phyloP scores from a whole-genome alignment of 2,329 filamentous ascomycete species.

The Hypoxylon sp. region DNA sequence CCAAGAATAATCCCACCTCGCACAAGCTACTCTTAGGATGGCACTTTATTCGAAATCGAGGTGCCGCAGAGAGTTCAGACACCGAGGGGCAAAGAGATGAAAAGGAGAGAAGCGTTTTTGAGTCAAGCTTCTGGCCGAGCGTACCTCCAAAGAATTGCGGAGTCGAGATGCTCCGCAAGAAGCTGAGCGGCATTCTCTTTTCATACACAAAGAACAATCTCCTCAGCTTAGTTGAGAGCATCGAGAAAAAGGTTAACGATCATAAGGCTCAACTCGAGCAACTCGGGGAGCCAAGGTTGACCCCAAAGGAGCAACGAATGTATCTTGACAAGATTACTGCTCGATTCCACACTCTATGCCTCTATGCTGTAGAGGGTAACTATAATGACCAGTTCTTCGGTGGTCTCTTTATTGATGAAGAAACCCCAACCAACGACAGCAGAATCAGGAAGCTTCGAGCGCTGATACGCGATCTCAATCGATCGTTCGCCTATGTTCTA shows the following conservation, averaged over 20 bases:
- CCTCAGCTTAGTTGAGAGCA: conserved; percentile 50
- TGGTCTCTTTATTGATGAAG: conserved; percentile 32
- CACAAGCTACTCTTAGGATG: conserved; percentile 62
- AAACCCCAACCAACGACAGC: conserved; percentile 36
- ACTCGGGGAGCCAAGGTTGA: conserved; percentile 51
- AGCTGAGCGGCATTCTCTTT: conserved; percentile 57
- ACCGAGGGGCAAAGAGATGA: conserved; percentile 52
- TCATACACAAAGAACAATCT: conserved; percentile 52
- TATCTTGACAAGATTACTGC: conserved; percentile 57
- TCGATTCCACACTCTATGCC: conserved; percentile 57
- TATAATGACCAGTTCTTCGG: conserved; percentile 61
- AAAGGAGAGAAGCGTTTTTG: conserved; percentile 55
- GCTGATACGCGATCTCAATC: conserved; percentile 54
- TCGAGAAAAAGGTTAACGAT: conserved; percentile 44
- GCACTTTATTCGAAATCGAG: conserved; percentile 68
- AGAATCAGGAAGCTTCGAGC: conserved; percentile 52
- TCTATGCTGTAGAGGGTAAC: conserved; percentile 58
- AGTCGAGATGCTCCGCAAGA: conserved; percentile 55
- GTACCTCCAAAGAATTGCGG: conserved; percentile 55
- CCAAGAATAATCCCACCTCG: conserved; percentile 52
- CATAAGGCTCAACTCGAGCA: conserved; percentile 39
- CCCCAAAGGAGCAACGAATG: conserved; percentile 50
- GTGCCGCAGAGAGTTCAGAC: conserved; percentile 51
- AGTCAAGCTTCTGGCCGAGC: conserved; percentile 49
- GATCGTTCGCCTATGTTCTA: conserved; percentile 52